Conservation (phyloP, 2,329 filamentous ascomycete genomes). For the Talaromyces sp. region DNA sequence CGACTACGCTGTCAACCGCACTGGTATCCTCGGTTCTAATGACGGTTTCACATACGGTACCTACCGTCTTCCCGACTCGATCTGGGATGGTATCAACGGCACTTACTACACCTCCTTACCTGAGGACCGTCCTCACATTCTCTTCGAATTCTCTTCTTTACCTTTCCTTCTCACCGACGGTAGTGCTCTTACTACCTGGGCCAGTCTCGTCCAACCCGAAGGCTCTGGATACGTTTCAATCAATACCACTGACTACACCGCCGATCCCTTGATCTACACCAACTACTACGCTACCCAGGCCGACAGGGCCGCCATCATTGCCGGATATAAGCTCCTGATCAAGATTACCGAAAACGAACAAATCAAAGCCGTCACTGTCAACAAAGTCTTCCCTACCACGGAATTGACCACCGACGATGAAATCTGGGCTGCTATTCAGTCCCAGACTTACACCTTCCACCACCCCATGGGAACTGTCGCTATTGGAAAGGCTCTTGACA, state of each 20-base stretch:
- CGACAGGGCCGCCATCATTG: slow-evolving; percentile 29
- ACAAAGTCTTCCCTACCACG: not conserved
- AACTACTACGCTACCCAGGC: slow-evolving; percentile 45
- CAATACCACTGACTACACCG: slow-evolving; percentile 30
- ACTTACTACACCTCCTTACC: slow-evolving; percentile 29
- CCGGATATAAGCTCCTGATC: not conserved
- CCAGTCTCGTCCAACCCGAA: slow-evolving; percentile 38
- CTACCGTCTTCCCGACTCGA: not conserved
- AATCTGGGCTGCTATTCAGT: not conserved
- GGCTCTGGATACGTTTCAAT: slow-evolving; percentile 48
- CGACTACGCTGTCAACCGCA: slow-evolving; percentile 16
- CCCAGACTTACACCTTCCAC: not conserved
- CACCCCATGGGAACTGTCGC: slow-evolving; percentile 2
- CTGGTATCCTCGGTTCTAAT: not conserved
- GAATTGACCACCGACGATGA: not conserved
- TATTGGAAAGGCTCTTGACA: not conserved
- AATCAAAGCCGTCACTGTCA: not conserved
- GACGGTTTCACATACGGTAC: not conserved
- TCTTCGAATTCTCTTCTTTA: slow-evolving; percentile 29
- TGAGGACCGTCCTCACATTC: slow-evolving; percentile 37
- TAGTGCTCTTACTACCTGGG: slow-evolving; percentile 30
- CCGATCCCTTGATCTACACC: slow-evolving; percentile 45
- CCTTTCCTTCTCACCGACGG: slow-evolving; percentile 28
- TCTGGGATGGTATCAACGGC: not conserved
- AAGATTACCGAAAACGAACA: not conserved